Conservation (phyloP, 2,329 filamentous ascomycete species). For the Monilinia fructicola region DNA sequence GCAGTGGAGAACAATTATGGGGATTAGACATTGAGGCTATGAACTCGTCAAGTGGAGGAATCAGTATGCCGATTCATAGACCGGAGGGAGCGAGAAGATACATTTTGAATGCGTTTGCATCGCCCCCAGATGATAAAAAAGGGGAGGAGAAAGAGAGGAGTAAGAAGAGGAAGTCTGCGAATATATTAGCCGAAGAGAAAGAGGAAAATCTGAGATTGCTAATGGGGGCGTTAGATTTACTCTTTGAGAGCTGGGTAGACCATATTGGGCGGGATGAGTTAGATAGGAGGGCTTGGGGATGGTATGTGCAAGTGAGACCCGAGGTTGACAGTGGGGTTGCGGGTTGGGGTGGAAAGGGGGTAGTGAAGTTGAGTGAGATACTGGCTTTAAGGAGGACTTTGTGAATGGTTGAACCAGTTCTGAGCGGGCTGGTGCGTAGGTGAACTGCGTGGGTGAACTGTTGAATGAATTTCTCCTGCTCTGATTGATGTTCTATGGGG, state of each 20-base stretch:
- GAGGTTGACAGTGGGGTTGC: slow-evolving; percentile 71
- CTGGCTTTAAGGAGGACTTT: slow-evolving; percentile 54
- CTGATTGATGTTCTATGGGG: background rate
- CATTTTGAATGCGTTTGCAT: slow-evolving; percentile 58
- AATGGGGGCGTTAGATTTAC: slow-evolving; percentile 67
- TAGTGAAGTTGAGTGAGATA: slow-evolving; percentile 65
- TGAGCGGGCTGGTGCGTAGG: too few relatives aligned
- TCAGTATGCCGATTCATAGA: slow-evolving; percentile 69
- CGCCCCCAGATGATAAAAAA: slow-evolving; percentile 36
- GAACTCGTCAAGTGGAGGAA: slow-evolving; percentile 37
- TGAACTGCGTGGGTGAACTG: background rate
- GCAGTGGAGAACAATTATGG: slow-evolving; percentile 57
- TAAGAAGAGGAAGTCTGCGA: slow-evolving; percentile 54
- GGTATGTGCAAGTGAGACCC: slow-evolving; percentile 77
- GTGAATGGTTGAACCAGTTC: slow-evolving; percentile 19
- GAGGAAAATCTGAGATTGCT: slow-evolving; percentile 68
- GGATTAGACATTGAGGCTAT: slow-evolving; percentile 57
- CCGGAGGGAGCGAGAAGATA: slow-evolving; percentile 67
- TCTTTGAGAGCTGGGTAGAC: slow-evolving; percentile 73
- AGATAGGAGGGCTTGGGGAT: slow-evolving; percentile 74
- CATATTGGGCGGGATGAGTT: slow-evolving; percentile 64
- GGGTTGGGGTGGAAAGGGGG: slow-evolving; percentile 82
- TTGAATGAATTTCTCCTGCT: slow-evolving; percentile 7
- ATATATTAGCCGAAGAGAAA: slow-evolving; percentile 58
- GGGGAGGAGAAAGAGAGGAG: slow-evolving; percentile 34